Evolutionary conservation across 2,329 filamentous ascomycete species (phyloP).

Genomic region (Arthrobotrys sphaeroides): DNA sequence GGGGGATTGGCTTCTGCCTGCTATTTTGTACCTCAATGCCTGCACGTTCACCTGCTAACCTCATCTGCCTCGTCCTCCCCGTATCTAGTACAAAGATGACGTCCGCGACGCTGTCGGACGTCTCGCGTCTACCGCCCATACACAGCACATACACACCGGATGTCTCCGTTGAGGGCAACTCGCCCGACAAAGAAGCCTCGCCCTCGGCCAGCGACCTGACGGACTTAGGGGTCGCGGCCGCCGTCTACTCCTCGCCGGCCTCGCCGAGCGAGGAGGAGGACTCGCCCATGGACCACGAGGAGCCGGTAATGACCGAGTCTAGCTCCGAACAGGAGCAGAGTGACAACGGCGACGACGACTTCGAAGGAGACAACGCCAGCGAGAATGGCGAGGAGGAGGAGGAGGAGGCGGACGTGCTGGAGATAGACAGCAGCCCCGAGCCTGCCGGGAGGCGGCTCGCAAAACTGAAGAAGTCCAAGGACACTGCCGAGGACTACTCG

Average conservation of each 20-base stretch:
- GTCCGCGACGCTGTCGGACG: conserved; percentile 52
- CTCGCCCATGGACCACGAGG: conserved; percentile 47
- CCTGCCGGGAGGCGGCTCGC: conserved; percentile 33
- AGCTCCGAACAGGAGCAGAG: conserved; percentile 64
- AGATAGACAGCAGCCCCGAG: conserved; percentile 60
- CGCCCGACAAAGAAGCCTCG: conserved; percentile 42
- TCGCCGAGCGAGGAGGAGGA: conserved; percentile 19
- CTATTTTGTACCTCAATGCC: conserved; percentile 44
- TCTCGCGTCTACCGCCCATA: conserved; percentile 53
- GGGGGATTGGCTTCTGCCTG: conserved; percentile 49
- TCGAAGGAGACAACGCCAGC: conserved; percentile 66
- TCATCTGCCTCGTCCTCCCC: background rate
- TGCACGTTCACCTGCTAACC: conserved; percentile 36
- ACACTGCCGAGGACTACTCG: conserved; percentile 43
- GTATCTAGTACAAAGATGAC: conserved; percentile 36
- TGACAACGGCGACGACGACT: conserved; percentile 80
- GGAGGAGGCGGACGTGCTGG: conserved; percentile 82
- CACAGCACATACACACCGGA: conserved; percentile 51
- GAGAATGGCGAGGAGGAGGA: conserved; percentile 84
- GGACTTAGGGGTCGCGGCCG: conserved; percentile 42
- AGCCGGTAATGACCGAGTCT: conserved; percentile 48
- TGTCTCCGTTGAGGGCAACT: conserved; percentile 49
- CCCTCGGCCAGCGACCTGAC: conserved; percentile 48
- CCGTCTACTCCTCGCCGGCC: conserved; percentile 28
- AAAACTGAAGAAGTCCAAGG: conserved; percentile 45